phyloP scores from a whole-genome alignment of 208 protist genomes.

The Trypanosoma conorhini region DNA sequence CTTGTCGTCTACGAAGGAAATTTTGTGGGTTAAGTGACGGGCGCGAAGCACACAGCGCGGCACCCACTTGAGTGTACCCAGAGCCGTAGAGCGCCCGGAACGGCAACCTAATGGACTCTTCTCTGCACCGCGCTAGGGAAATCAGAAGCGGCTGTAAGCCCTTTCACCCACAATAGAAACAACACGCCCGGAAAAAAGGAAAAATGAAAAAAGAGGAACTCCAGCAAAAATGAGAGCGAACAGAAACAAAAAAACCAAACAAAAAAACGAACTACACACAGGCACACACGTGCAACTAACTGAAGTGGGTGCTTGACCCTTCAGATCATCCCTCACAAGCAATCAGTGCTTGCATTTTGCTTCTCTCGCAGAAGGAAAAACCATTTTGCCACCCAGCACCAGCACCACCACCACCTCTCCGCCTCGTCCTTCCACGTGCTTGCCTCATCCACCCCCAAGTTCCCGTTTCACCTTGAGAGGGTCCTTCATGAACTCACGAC shows the following conservation, averaged over 20 bases:
- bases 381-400: neutral
- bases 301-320: neutral
- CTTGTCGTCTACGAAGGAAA: neutral
- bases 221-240: too few relatives aligned
- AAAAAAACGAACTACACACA: constrained; percentile 15
- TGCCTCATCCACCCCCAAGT: neutral
- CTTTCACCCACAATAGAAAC: too few relatives aligned
- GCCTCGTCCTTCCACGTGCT: neutral
- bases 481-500: constrained; percentile 66
- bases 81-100: neutral
- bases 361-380: neutral
- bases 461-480: constrained; percentile 65
- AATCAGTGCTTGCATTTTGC: neutral
- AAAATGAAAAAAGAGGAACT: too few relatives aligned
- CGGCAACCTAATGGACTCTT: neutral
- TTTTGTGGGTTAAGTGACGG: neutral
- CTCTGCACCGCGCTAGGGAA: neutral
- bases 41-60: neutral
- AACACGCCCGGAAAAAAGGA: too few relatives aligned
- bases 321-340: neutral
- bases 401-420: neutral
- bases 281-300: neutral
- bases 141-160: too few relatives aligned
- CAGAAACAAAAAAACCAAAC: neutral
- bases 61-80: neutral